Percentiles rank a stretch among this genome's conserved stretches.
Conservation (phyloP, 768 basidiomycete species). For the Polyporus arcularius region DNA sequence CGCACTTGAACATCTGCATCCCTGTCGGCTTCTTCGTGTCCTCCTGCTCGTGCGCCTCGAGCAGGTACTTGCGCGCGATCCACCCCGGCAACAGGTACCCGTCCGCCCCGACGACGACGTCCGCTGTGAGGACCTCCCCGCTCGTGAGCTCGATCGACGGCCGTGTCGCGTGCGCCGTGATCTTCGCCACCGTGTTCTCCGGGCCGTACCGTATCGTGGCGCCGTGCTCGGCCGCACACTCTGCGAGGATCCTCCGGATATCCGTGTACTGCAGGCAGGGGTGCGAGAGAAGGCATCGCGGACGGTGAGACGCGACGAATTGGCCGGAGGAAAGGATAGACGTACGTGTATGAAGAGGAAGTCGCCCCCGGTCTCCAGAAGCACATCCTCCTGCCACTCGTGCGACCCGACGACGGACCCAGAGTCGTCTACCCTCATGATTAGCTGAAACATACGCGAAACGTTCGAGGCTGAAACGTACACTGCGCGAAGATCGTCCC, state of each 20-base stretch:
- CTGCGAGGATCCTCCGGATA: slow-evolving; percentile 29
- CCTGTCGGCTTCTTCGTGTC: slow-evolving; percentile 8
- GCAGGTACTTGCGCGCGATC: slow-evolving; percentile 13
- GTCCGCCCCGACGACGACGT: slow-evolving; percentile 33
- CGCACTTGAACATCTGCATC: slow-evolving; percentile 22
- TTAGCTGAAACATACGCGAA: no score
- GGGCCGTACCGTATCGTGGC: slow-evolving; percentile 21
- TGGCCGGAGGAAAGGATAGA: not conserved
- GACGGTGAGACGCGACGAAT: not conserved
- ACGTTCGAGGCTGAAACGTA: not conserved
- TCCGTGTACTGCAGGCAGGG: slow-evolving; percentile 26
- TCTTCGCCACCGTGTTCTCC: slow-evolving; percentile 5
- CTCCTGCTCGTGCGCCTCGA: slow-evolving; percentile 11
- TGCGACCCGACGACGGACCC: slow-evolving; percentile 48
- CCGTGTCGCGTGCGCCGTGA: slow-evolving; percentile 9
- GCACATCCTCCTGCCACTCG: slow-evolving; percentile 47
- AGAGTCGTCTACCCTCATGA: slow-evolving; percentile 36
- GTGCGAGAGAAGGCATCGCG: not conserved
- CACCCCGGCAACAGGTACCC: slow-evolving; percentile 13
- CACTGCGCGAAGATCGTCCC: slow-evolving; percentile 26
- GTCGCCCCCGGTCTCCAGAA: slow-evolving; percentile 49
- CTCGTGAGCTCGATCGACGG: slow-evolving; percentile 28
- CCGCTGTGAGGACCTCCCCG: slow-evolving; percentile 29
- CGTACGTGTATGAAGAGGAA: slow-evolving; percentile 51
- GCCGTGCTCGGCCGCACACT: slow-evolving; percentile 22